Evolutionary conservation across 495 filamentous ascomycete species (phyloP).

Genomic region (Penicillium cosmopolitanum): DNA sequence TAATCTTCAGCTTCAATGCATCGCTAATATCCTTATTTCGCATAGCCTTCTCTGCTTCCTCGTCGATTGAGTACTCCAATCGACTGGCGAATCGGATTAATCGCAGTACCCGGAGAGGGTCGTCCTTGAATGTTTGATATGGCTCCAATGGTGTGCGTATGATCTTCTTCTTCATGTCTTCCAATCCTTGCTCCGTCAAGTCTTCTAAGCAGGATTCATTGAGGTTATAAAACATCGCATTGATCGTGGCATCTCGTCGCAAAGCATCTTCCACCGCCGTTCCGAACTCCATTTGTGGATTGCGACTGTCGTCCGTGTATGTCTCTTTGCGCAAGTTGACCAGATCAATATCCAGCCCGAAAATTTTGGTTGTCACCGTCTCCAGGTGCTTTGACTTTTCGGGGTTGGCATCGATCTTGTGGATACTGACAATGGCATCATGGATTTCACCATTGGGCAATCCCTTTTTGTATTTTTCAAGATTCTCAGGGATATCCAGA

Average conservation of each 20-base stretch:
- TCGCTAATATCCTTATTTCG: slow-evolving; percentile 68
- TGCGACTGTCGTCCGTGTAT: slow-evolving; percentile 82
- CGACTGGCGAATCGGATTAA: slow-evolving; percentile 89
- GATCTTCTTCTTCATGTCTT: slow-evolving; percentile 70
- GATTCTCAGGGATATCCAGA: slow-evolving; percentile 54
- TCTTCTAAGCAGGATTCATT: slow-evolving; percentile 77
- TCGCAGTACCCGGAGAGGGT: slow-evolving; percentile 87
- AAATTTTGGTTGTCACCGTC: slow-evolving; percentile 82
- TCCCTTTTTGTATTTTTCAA: slow-evolving; percentile 55
- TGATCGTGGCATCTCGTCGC: slow-evolving; percentile 90
- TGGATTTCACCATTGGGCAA: slow-evolving; percentile 33
- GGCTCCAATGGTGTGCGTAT: slow-evolving; percentile 90
- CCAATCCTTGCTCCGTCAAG: slow-evolving; percentile 72
- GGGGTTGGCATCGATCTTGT: slow-evolving; percentile 85
- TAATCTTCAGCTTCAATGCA: slow-evolving; percentile 86
- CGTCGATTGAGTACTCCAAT: slow-evolving; percentile 76
- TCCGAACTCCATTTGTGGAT: slow-evolving; percentile 92
- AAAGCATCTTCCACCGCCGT: slow-evolving; percentile 88
- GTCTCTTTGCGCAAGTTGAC: slow-evolving; percentile 94
- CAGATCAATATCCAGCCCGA: slow-evolving; percentile 89
- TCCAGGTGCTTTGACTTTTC: slow-evolving; percentile 98
- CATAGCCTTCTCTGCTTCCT: slow-evolving; percentile 73
- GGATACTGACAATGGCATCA: slow-evolving; percentile 55
- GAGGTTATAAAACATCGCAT: slow-evolving; percentile 95
- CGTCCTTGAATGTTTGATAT: slow-evolving; percentile 91